Base-by-base conservation (phyloP, 805 yeast species). In the Lachancea fermentati region DNA sequence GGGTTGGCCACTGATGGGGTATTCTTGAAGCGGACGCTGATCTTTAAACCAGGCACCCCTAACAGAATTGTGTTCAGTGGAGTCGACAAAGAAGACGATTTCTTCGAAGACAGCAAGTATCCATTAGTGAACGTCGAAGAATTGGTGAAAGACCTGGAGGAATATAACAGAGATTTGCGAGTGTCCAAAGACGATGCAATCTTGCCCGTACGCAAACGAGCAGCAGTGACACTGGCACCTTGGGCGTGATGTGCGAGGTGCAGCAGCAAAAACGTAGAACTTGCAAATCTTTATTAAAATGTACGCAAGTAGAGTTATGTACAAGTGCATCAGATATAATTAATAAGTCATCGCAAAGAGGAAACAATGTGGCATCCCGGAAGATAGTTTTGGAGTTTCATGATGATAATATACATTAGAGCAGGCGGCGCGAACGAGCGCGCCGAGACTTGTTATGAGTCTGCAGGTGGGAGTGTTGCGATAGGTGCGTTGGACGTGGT, bases 1-100 rank as follows among this genome's bases (percentile, higher is more conserved):
- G 67, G 67, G 1, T 44, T 69, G 43, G 67, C 84, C 1, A 66
- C 78, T 1, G 57, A 59, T 28, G 73, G 71, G 30, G 65, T 66
- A 2, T 74, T 85, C 18, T 68, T 76, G 4, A 55, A 65, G 29
- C 56, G 67, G 5, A 71, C 76, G 1, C 46, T 77, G 6, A 48
- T 69, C 6, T 54, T 72, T 11, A 69, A 73, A 45, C 69, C 73
- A 2, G 69, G 70, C 12, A 78, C 84, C 1, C 88, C 88, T 0
- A 84, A 84, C 52, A 58, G 70, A 41, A 66, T 84, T 26, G 76
- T 56, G 0, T 67, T 60, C 46, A 67, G 65, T 35, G 70, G 71
- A 2, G 47, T 65, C 1, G 32, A 48, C 2, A 55, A 58, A 32
- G 45, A 46, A 1, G 69, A 67, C 36, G 67, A 62, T 34, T 47